Conservation (phyloP, 1,284 basidiomycete species). For the Agaricales sp. region DNA sequence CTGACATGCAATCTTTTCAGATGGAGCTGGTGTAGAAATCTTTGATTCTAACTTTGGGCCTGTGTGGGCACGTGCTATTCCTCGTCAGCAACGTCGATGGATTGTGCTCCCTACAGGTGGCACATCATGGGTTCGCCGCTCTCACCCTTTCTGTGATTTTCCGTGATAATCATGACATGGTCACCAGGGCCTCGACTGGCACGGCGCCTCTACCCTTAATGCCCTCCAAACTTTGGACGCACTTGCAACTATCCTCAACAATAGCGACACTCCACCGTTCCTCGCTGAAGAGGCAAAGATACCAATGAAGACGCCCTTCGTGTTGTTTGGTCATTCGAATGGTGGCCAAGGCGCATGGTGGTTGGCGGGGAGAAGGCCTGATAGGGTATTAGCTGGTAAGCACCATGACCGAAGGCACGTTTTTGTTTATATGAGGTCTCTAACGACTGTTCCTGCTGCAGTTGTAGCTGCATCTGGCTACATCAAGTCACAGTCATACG, state of each 20-base stretch:
- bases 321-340: conserved; percentile 84
- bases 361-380: conserved; percentile 65
- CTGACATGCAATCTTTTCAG: conserved; percentile 22
- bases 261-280: not conserved
- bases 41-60: conserved; percentile 24
- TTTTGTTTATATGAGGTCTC: conserved; percentile 12
- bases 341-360: conserved; percentile 90
- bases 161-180: not conserved
- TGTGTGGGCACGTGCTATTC: conserved; percentile 54
- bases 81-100: conserved; percentile 53
- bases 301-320: conserved; percentile 34
- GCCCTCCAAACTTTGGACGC: conserved; percentile 49
- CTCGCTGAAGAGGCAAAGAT: conserved; percentile 23
- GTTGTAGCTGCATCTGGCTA: conserved; percentile 69
- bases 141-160: conserved; percentile 1
- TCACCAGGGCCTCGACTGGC: conserved; percentile 78
- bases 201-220: conserved; percentile 61
- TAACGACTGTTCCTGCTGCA: conserved; percentile 13
- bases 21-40: conserved; percentile 75
- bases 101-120: conserved; percentile 62
- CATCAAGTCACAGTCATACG: conserved; percentile 79
- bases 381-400: conserved; percentile 59
- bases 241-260: conserved; percentile 32
- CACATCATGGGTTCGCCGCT: conserved; percentile 54
- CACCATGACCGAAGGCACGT: conserved; percentile 8